These are phyloP conservation scores for Fusarium oxysporum DNA, from an alignment of 2,329 filamentous ascomycete genomes.

Conservation along the genomic window DNA sequence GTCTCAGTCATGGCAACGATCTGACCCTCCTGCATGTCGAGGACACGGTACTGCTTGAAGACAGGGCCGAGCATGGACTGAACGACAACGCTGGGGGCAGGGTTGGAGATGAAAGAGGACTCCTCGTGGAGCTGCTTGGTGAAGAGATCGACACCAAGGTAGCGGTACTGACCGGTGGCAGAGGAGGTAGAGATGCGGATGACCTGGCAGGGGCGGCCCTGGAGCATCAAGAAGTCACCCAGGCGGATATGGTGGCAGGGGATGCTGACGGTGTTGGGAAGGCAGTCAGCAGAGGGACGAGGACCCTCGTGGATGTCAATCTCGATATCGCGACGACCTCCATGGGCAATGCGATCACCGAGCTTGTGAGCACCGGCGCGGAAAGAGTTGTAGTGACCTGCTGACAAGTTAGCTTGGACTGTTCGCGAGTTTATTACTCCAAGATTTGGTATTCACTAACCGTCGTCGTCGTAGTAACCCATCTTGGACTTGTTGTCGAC, in stretches of 20 bases:
- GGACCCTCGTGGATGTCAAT: slow-evolving; percentile 53
- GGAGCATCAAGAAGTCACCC: slow-evolving; percentile 97
- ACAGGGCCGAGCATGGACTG: slow-evolving; percentile 99
- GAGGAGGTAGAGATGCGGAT: slow-evolving; percentile 99
- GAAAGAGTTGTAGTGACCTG: slow-evolving; percentile 71
- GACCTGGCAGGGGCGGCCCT: slow-evolving; percentile 99
- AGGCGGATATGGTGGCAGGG: slow-evolving; percentile 99
- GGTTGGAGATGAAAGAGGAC: slow-evolving; percentile 97
- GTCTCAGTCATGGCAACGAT: slow-evolving; percentile 99
- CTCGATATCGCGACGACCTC: slow-evolving; percentile 61
- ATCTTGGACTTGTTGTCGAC: slow-evolving; percentile 64
- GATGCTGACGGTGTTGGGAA: slow-evolving; percentile 92
- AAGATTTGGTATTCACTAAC: slow-evolving; percentile 53
- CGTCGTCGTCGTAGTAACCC: slow-evolving; percentile 74
- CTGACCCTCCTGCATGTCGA: slow-evolving; percentile 89
- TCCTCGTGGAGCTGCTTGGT: slow-evolving; percentile 99
- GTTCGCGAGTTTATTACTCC: not conserved
- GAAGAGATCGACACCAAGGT: slow-evolving; percentile 99
- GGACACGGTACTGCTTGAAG: slow-evolving; percentile 99
- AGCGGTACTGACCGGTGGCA: slow-evolving; percentile 99
- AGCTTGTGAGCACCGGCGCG: slow-evolving; percentile 67
- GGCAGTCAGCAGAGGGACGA: slow-evolving; percentile 37
- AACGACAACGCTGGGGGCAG: slow-evolving; percentile 93
- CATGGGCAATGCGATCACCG: slow-evolving; percentile 61
- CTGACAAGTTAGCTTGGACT: slow-evolving; percentile 39